These are phyloP conservation scores for Suillus weaverae DNA, from an alignment of 768 basidiomycete species.

Conservation along the genomic window DNA sequence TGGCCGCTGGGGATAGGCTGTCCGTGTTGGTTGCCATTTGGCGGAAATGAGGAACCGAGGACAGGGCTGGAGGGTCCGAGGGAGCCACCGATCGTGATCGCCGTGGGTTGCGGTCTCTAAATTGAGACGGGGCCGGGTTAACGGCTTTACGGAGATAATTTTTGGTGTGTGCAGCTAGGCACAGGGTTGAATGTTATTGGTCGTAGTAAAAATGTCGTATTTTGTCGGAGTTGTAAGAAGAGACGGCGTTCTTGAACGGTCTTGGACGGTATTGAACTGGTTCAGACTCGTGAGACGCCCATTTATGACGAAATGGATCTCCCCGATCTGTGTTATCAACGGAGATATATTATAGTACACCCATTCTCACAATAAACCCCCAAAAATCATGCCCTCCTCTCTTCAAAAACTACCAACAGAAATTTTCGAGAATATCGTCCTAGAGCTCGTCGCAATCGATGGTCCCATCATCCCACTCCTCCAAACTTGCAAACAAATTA, in stretches of 20 bases:
- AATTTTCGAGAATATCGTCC: slow-evolving; percentile 51
- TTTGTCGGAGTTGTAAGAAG: slow-evolving; percentile 13
- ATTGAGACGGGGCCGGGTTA: slow-evolving; percentile 6
- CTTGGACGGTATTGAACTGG: not conserved
- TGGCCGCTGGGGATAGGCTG: too few species aligned
- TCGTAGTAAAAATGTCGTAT: not conserved
- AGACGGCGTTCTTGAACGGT: slow-evolving; percentile 25
- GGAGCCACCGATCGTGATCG: slow-evolving; percentile 5
- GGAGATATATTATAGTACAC: not conserved
- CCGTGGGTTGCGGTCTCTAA: slow-evolving; percentile 3
- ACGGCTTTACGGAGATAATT: slow-evolving; percentile 10
- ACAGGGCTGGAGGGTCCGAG: not conserved
- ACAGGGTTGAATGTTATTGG: not conserved
- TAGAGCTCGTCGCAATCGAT: slow-evolving; percentile 35
- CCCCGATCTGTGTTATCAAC: slow-evolving; percentile 1
- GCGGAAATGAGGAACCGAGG: not conserved
- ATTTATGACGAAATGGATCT: not conserved
- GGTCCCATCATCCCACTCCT: slow-evolving; percentile 51
- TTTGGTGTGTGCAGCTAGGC: not conserved
- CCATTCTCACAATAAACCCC: too few species aligned
- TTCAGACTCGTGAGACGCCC: not conserved
- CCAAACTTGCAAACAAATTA: slow-evolving; percentile 40
- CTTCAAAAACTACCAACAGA: slow-evolving; percentile 41
- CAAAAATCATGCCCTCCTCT: slow-evolving; percentile 8
- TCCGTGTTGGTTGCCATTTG: too few species aligned